Evolutionary conservation across 495 filamentous ascomycete genomes (phyloP).

Genomic region (Xylaria venustula): DNA sequence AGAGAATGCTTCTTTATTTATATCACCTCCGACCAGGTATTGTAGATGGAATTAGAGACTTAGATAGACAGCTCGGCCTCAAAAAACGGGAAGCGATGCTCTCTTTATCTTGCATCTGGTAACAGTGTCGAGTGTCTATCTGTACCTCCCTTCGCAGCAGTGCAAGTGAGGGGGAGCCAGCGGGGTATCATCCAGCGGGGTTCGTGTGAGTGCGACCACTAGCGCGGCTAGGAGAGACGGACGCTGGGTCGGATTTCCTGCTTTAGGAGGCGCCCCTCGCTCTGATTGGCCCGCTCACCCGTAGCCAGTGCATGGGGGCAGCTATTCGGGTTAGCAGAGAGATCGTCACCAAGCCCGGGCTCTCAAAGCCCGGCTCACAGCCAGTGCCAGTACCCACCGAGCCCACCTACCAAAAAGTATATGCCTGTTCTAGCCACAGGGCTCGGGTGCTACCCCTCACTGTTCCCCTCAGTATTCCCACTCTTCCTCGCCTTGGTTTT

Average conservation of each 20-base stretch:
- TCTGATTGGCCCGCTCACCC: background rate
- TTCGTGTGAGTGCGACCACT: background rate
- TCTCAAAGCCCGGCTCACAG: too few species aligned
- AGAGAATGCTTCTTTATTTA: too few species aligned
- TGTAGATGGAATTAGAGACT: background rate
- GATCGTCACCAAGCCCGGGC: too few species aligned
- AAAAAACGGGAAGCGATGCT: background rate
- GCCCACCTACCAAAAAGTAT: too few species aligned
- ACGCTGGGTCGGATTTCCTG: background rate
- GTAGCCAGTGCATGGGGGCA: too few species aligned
- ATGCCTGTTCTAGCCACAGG: too few species aligned
- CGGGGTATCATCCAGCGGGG: constrained; percentile 2
- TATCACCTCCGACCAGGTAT: too few species aligned
- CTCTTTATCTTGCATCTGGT: constrained; percentile 11
- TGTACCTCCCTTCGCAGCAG: background rate
- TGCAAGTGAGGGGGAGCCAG: background rate
- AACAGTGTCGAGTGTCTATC: too few species aligned
- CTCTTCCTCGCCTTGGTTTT: background rate
- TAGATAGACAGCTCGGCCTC: background rate
- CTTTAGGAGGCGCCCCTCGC: background rate
- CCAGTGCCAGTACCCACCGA: too few species aligned
- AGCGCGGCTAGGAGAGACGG: background rate
- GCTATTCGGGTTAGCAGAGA: too few species aligned
- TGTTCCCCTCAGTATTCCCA: too few species aligned
- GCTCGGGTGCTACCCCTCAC: too few species aligned